Percentiles rank a stretch among this genome's conserved stretches.
phyloP scores from a whole-genome alignment of 805 yeast species.

The Limtongia smithiae region DNA sequence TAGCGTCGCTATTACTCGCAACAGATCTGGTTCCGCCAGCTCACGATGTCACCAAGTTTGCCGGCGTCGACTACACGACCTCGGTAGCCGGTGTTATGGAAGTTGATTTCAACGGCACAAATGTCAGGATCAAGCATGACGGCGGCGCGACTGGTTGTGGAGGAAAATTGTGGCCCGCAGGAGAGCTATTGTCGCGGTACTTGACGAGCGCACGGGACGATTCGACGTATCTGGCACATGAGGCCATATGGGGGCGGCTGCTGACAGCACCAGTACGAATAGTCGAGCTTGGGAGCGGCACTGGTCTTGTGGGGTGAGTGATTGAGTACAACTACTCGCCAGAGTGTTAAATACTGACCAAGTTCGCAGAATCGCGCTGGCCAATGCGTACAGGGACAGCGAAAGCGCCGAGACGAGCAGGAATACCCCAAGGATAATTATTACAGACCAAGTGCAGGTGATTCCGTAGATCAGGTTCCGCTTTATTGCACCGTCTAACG shows the following conservation, averaged over 20 bases:
- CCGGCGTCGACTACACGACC: slow-evolving; percentile 19
- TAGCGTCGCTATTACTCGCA: not conserved
- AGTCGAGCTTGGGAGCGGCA: slow-evolving; percentile 56
- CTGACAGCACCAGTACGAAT: slow-evolving; percentile 33
- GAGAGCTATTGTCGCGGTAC: slow-evolving; percentile 51
- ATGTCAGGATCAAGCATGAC: slow-evolving; percentile 46
- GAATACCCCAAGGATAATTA: slow-evolving; percentile 39
- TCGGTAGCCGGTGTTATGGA: slow-evolving; percentile 19
- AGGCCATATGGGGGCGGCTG: slow-evolving; percentile 13
- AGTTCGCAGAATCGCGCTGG: slow-evolving; percentile 34
- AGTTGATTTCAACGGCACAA: slow-evolving; percentile 12
- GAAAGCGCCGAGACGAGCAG: slow-evolving; percentile 24
- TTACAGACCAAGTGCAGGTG: slow-evolving; percentile 48
- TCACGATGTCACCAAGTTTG: slow-evolving; percentile 16
- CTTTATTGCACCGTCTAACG: not conserved
- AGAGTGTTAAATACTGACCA: no score
- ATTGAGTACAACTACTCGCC: no score
- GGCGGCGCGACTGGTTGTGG: slow-evolving; percentile 62
- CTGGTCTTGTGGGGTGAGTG: slow-evolving; percentile 51
- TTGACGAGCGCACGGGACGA: slow-evolving; percentile 34
- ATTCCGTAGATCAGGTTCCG: not conserved
- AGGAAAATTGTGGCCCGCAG: slow-evolving; percentile 63
- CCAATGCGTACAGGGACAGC: slow-evolving; percentile 27
- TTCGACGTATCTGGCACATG: slow-evolving; percentile 13
- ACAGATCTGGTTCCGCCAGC: slow-evolving; percentile 14